Conservation (phyloP, 208 protist species). For the Tritrichomonas musculus region DNA sequence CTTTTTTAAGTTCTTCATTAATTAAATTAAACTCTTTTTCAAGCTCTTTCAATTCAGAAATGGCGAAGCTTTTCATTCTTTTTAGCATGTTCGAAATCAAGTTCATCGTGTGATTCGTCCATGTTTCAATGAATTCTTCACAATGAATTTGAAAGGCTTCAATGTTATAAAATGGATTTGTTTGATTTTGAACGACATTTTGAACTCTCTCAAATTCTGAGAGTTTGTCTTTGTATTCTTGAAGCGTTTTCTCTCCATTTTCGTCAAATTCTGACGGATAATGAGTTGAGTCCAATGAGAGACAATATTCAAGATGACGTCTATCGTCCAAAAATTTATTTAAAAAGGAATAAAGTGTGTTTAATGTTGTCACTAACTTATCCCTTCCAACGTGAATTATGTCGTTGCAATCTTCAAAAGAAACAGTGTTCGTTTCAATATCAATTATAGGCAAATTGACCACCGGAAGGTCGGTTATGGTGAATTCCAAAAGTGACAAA, state of each 20-base stretch:
- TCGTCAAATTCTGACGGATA: not conserved
- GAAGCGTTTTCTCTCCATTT: not conserved
- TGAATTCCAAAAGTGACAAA: not conserved
- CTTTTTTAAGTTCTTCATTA: not conserved
- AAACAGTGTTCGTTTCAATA: not conserved
- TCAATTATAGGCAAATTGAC: not conserved
- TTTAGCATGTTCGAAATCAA: not conserved
- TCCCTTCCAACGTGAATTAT: not conserved
- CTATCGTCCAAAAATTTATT: not conserved
- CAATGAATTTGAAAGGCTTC: not conserved
- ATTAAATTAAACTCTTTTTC: not conserved
- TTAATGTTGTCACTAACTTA: not conserved
- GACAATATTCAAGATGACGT: not conserved
- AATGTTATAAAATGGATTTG: not conserved
- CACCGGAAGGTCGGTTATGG: not conserved
- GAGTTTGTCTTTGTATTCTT: not conserved
- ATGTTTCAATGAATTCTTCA: not conserved
- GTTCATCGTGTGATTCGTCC: not conserved
- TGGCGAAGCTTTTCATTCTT: not conserved
- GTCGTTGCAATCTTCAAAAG: slow-evolving; percentile 18
- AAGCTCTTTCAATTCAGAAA: not conserved
- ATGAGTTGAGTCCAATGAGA: not conserved
- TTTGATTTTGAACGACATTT: not conserved
- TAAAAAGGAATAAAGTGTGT: not conserved
- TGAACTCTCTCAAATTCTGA: not conserved